Percentiles rank a stretch among this genome's conserved stretches.
phyloP scores from a whole-genome alignment of 2,329 filamentous ascomycete species.

The Xylaria hypoxylon region DNA sequence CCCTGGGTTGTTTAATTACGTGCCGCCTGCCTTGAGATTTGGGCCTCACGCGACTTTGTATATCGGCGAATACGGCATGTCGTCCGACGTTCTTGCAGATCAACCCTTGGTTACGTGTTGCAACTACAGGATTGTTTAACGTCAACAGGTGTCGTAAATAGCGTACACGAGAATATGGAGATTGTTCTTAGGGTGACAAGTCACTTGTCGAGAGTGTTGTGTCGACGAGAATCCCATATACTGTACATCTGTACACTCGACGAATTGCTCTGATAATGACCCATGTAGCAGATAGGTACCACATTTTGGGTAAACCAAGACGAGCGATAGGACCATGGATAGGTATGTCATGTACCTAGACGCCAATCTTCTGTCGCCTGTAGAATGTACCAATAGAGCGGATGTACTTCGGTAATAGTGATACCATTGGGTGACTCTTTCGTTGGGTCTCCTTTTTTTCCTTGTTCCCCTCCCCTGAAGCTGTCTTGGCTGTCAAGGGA shows the following conservation, averaged over 20 bases:
- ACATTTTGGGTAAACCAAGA: neutral
- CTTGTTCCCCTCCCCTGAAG: constrained; percentile 12
- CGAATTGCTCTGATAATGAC: neutral
- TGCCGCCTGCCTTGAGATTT: constrained; percentile 2
- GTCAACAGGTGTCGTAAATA: constrained; percentile 6
- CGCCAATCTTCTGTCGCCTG: neutral
- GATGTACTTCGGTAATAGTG: constrained; percentile 34
- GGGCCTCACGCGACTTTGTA: neutral
- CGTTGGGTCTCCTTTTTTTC: constrained; percentile 7
- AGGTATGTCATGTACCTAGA: neutral
- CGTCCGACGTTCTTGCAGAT: too few species aligned
- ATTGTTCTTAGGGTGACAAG: constrained; percentile 1
- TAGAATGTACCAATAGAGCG: constrained; percentile 17
- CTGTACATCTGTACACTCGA: neutral
- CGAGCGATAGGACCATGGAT: neutral
- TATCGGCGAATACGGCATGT: too few species aligned
- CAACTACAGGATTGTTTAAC: neutral
- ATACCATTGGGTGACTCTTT: neutral
- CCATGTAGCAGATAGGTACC: neutral
- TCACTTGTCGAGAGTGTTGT: constrained; percentile 1
- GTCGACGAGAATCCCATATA: neutral
- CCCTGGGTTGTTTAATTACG: neutral
- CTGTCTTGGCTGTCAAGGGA: constrained; percentile 29
- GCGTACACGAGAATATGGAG: neutral
- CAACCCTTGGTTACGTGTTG: constrained; percentile 1